Percentiles rank a stretch among this genome's conserved stretches.
Evolutionary conservation across 352 stramenopile genomes (phyloP).

Genomic region (Blastocystis sp.): DNA sequence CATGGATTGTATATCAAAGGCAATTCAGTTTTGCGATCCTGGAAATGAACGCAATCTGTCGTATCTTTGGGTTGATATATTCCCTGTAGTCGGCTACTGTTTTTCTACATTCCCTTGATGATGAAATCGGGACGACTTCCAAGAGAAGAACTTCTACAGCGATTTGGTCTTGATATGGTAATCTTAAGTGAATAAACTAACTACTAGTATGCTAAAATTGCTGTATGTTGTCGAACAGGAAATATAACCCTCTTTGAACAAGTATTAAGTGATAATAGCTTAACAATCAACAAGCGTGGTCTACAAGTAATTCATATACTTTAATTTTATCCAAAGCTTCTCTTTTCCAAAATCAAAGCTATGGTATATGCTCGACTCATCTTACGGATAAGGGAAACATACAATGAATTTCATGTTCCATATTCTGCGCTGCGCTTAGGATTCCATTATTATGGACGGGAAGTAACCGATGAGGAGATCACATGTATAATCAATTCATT

Average conservation of each 20-base stretch:
- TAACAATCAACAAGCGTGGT: not conserved
- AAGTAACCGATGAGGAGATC: constrained; percentile 6
- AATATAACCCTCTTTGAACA: constrained; percentile 4
- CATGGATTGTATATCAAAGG: not conserved
- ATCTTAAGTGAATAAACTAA: not conserved
- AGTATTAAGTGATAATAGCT: not conserved
- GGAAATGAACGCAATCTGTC: not conserved
- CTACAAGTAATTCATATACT: not conserved
- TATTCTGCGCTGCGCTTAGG: not conserved
- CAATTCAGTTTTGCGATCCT: not conserved
- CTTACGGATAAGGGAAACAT: not conserved
- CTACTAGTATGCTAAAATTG: not conserved
- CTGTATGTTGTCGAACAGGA: not conserved
- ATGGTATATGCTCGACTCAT: not conserved
- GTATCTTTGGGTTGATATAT: not conserved
- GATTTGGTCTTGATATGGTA: constrained; percentile 11
- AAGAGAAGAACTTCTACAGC: not conserved
- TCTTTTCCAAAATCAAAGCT: not conserved
- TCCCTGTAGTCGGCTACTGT: constrained; percentile 1
- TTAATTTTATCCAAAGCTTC: not conserved
- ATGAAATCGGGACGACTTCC: not conserved
- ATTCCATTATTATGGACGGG: not conserved
- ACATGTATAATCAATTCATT: not conserved
- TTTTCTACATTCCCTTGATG: constrained; percentile 5
- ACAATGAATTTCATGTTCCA: not conserved